A percentile compares a stretch with the other conserved stretches of the same genome.
Conservation (phyloP, 495 filamentous ascomycete genomes). For the Pyronema domesticum region DNA sequence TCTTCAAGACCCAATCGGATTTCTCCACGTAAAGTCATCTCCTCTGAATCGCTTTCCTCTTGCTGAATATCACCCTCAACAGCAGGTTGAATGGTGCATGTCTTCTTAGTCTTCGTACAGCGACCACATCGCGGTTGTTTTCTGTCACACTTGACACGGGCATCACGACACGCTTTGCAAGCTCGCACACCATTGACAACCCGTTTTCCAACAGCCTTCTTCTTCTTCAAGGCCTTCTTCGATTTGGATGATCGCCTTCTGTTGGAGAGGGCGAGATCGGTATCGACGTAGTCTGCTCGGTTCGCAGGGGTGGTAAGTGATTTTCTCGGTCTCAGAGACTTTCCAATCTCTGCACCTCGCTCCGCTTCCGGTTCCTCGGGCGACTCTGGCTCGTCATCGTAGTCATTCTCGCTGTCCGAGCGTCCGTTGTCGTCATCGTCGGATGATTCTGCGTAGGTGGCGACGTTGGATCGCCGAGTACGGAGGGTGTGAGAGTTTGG, state of each 20-base stretch:
- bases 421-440: conserved; percentile 2
- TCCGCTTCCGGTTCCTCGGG: conserved; percentile 7
- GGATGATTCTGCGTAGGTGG: neutral
- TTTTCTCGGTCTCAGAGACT: conserved; percentile 10
- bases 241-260: neutral
- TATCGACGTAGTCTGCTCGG: conserved; percentile 9
- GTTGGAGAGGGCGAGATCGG: neutral
- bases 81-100: conserved; percentile 25
- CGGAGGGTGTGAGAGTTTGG: neutral
- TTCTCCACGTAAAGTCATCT: conserved; percentile 24
- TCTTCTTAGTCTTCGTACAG: conserved; percentile 8
- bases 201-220: conserved; percentile 3
- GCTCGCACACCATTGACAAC: too few species aligned
- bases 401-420: neutral
- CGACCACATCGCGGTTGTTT: conserved; percentile 14
- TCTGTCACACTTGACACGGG: conserved; percentile 13
- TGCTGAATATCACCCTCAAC: conserved; percentile 22
- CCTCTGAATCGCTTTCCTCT: conserved; percentile 15
- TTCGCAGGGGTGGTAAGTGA: conserved; percentile 8
- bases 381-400: conserved; percentile 4
- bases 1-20: conserved; percentile 33
- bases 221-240: conserved; percentile 9
- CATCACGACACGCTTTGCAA: conserved; percentile 7
- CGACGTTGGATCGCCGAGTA: conserved; percentile 6
- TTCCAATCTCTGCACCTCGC: conserved; percentile 6